Evolutionary conservation across 768 basidiomycete genomes (phyloP).

Genomic region (Boletus pseudo-olivaceus): DNA sequence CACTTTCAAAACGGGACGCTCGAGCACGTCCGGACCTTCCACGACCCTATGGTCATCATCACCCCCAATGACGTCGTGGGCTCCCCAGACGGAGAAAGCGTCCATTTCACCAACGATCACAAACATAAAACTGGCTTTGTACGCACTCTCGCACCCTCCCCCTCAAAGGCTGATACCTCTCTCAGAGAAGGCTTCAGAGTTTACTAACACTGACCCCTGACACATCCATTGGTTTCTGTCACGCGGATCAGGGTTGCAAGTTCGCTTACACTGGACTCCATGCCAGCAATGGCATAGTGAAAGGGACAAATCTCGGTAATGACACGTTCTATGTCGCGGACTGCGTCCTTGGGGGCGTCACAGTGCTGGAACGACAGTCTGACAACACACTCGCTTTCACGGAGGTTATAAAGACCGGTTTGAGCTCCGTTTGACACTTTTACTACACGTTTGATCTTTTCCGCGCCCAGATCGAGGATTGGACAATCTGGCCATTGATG

Average conservation of each 20-base stretch:
- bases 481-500: slow-evolving; percentile 63
- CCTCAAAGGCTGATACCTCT: neutral
- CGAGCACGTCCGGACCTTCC: slow-evolving; percentile 55
- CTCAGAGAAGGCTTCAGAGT: slow-evolving; percentile 21
- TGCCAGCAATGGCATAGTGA: slow-evolving; percentile 60
- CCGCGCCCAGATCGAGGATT: slow-evolving; percentile 40
- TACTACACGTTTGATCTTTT: slow-evolving; percentile 3
- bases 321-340: slow-evolving; percentile 64
- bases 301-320: slow-evolving; percentile 38
- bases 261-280: slow-evolving; percentile 48
- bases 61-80: slow-evolving; percentile 77
- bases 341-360: slow-evolving; percentile 41
- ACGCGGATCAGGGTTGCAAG: slow-evolving; percentile 58
- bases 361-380: slow-evolving; percentile 52
- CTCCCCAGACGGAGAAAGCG: slow-evolving; percentile 55
- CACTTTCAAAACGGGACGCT: slow-evolving; percentile 40
- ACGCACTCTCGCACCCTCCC: slow-evolving; percentile 18
- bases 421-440: slow-evolving; percentile 3
- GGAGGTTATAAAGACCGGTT: slow-evolving; percentile 56
- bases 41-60: slow-evolving; percentile 45
- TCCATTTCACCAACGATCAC: slow-evolving; percentile 72
- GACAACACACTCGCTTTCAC: slow-evolving; percentile 56
- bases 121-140: slow-evolving; percentile 52
- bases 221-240: slow-evolving; percentile 63
- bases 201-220: slow-evolving; percentile 33